phyloP scores from a whole-genome alignment of 371 early-diverging fungal genomes.

The Amoeboaphelidium protococcarum region DNA sequence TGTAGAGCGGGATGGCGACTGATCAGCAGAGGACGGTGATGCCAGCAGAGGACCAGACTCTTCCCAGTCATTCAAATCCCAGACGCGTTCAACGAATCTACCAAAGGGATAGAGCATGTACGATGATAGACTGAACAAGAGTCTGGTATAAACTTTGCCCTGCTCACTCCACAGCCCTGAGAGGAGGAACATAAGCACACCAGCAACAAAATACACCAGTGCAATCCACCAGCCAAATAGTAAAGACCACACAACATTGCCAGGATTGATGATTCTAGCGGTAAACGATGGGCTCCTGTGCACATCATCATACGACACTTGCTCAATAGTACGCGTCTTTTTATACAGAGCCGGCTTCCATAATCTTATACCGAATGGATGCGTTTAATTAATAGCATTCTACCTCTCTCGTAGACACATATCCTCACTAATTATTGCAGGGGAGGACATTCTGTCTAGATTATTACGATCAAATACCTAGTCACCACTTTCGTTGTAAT shows the following conservation, averaged over 20 bases:
- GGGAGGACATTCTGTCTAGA: too few relatives aligned
- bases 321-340: conserved; percentile 59
- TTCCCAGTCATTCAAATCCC: too few relatives aligned
- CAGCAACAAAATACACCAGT: conserved; percentile 19
- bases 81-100: conserved; percentile 33
- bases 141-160: conserved; percentile 1
- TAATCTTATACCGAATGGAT: conserved; percentile 79
- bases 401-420: conserved; percentile 27
- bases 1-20: too few relatives aligned
- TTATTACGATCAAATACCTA: too few relatives aligned
- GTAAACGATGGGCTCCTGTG: conserved; percentile 24
- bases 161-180: too few relatives aligned
- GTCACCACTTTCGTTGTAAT: too few relatives aligned
- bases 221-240: conserved; percentile 74
- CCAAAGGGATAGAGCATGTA: conserved; percentile 87
- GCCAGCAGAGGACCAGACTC: too few relatives aligned
- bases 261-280: conserved; percentile 24
- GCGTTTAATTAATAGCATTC: conserved; percentile 43
- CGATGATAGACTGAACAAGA: conserved; percentile 12
- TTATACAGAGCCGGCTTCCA: conserved; percentile 93
- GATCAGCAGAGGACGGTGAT: too few relatives aligned
- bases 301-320: conserved; percentile 43
- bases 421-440: conserved; percentile 13
- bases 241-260: conserved; percentile 61
- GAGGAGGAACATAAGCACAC: conserved; percentile 2